These are phyloP conservation scores for Auricularia heimuer DNA, from an alignment of 768 basidiomycete species.

Conservation along the genomic window DNA sequence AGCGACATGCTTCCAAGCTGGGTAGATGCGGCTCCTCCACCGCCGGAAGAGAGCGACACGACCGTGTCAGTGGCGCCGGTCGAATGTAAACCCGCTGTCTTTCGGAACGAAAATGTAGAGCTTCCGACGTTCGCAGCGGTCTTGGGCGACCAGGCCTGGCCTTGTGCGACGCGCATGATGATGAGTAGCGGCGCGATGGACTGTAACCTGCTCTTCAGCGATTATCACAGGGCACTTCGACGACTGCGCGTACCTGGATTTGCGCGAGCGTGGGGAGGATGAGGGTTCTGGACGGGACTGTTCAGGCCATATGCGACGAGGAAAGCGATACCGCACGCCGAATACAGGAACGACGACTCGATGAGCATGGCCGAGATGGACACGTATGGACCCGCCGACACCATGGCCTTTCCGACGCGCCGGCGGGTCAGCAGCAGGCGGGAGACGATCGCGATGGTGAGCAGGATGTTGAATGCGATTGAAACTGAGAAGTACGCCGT, in stretches of 20 bases:
- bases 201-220: neutral
- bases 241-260: conserved; percentile 1
- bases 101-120: too few species aligned
- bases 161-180: conserved; percentile 7
- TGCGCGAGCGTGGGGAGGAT: conserved; percentile 3
- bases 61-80: too few species aligned
- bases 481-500: conserved; percentile 12
- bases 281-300: conserved; percentile 5
- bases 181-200: conserved; percentile 7
- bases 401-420: conserved; percentile 9
- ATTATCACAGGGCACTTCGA: neutral
- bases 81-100: too few species aligned
- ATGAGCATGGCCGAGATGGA: conserved; percentile 2
- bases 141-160: neutral
- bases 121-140: neutral
- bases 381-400: neutral
- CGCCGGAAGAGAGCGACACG: too few species aligned
- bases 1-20: too few species aligned
- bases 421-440: conserved; percentile 19
- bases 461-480: conserved; percentile 23
- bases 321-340: neutral
- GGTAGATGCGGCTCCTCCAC: too few species aligned
- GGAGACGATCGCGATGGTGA: conserved; percentile 23
- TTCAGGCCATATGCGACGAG: conserved; percentile 2
- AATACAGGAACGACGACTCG: conserved; percentile 4